phyloP scores from a whole-genome alignment of 345 rosid genomes.

The Excoecaria agallocha region DNA sequence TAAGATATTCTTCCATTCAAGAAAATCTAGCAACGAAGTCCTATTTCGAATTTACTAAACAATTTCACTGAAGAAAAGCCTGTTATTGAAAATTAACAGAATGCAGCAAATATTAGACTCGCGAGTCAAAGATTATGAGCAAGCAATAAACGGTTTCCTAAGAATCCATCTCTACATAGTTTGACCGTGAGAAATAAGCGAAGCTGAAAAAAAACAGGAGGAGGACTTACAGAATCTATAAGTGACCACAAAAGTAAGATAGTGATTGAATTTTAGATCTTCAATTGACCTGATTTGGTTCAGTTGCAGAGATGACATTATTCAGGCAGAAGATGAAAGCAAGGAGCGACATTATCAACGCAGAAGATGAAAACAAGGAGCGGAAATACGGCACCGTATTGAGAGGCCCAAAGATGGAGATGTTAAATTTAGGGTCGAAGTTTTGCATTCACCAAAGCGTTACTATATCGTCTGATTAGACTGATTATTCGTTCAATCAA shows the following conservation, averaged over 20 bases:
- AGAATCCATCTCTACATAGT: neutral
- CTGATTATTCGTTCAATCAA: too few species aligned
- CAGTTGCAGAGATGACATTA: neutral
- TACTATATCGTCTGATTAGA: too few species aligned
- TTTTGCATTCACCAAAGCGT: too few species aligned
- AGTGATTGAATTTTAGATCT: neutral
- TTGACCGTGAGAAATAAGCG: neutral
- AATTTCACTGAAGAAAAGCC: neutral
- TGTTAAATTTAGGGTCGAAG: too few species aligned
- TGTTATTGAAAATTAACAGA: neutral
- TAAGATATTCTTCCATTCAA: neutral
- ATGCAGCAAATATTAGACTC: neutral
- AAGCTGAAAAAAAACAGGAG: neutral
- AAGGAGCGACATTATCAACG: too few species aligned
- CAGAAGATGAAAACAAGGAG: neutral
- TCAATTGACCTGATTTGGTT: neutral
- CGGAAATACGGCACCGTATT: neutral
- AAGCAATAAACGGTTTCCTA: neutral
- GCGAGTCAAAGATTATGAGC: neutral
- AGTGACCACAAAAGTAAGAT: neutral
- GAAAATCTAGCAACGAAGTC: neutral
- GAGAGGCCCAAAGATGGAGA: too few species aligned
- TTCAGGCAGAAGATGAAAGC: too few species aligned
- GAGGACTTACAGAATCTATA: neutral
- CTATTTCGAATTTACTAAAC: neutral